Evolutionary conservation across 2,329 filamentous ascomycete genomes (phyloP).

Genomic region (Monilinia fructigena): DNA sequence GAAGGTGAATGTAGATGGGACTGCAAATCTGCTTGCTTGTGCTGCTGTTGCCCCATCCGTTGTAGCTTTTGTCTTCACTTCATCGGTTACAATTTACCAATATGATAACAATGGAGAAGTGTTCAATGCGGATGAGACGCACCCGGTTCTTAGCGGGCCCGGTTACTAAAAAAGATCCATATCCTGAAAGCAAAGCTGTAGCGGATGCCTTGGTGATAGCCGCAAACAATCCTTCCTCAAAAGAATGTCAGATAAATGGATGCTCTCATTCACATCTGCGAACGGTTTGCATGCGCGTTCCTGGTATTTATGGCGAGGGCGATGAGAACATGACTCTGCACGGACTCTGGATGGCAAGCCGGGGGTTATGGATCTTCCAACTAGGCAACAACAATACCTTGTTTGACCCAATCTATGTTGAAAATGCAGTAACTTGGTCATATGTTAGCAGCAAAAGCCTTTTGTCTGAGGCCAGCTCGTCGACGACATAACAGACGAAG

Average conservation of each 20-base stretch:
- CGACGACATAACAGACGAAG: neutral
- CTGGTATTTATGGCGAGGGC: neutral
- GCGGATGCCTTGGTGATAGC: neutral
- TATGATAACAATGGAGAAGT: neutral
- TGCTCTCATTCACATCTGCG: neutral
- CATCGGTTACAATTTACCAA: neutral
- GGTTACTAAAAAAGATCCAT: neutral
- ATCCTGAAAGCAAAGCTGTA: neutral
- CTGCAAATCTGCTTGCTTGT: neutral
- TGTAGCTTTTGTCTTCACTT: neutral
- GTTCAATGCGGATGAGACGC: neutral
- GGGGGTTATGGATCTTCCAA: neutral
- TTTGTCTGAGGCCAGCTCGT: neutral
- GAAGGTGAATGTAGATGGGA: neutral
- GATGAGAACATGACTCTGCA: constrained; percentile 1
- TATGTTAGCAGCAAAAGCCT: neutral
- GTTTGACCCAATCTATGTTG: neutral
- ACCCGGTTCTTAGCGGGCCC: neutral
- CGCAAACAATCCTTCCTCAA: neutral
- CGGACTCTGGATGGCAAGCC: neutral
- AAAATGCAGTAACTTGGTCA: neutral
- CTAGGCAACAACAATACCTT: neutral
- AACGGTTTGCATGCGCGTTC: neutral
- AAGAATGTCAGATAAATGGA: neutral
- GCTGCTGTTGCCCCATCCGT: neutral